Evolutionary conservation across 371 early-diverging fungal species (phyloP), one percentile per base, ranked within the genome.

Genomic region (Mucor lusitanicus): DNA sequence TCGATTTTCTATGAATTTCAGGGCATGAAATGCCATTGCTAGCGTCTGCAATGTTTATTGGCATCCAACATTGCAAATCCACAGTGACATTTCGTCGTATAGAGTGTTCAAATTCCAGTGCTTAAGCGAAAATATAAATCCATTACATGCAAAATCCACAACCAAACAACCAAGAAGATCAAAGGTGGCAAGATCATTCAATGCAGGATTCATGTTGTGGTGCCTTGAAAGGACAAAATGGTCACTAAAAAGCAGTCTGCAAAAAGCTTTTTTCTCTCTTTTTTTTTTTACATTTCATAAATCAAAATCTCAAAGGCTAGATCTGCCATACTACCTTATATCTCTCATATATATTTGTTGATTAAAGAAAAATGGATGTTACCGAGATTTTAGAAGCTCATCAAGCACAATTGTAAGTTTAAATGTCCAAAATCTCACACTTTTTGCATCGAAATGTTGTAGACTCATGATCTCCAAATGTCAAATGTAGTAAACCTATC

Each of bases 311-410:
- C 4, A 12, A 23, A 23, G 23, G 23, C 50, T 23, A 21, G 6
- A 23, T 3, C 50, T 23, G 3, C 23, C 44, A 21, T 9, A 23
- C 11, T 23, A 25, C 23, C 23, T 50, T 50, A 23, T 25, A 59
- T 25, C 15, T 23, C 9, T 23, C 21, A 23, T 15, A 11, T 37
- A 33, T 6, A 17, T 57, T 57, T 44, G 23, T 23, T 50, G 8
- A 12, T 23, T 23, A 25, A 50, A 37, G 11, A 50, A 62, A 32
- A 48, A 92, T 94, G 92, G 90, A 90, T 74, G 91, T 90, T 64
- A 85, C 87, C 40, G 88, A 84, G 69, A 87, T 90, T 33, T 80
- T 90, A 61, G 87, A 87, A 59, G 85, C 85, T 65, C 89, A 90
- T 78, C 82, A 88, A 72, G 77, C 81, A 54, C 81, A 85, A 76